Evolutionary conservation across 2,329 filamentous ascomycete genomes (phyloP), one percentile per base, ranked within the genome.

Genomic region (Herpotrichia juniperi): DNA sequence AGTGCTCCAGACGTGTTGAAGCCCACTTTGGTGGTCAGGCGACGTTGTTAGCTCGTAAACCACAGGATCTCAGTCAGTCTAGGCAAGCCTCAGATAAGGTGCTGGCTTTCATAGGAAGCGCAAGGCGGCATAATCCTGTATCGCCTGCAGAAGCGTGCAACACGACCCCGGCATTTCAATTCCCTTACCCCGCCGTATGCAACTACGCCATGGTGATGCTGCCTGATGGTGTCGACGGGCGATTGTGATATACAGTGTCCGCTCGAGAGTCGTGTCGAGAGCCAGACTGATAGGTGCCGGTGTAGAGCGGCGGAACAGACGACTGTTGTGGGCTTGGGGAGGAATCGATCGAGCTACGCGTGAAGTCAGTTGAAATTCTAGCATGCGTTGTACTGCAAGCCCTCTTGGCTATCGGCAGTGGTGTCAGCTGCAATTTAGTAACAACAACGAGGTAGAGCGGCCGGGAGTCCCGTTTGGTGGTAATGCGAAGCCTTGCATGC

Each of bases 31-130:
- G 48, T 32, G 58, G 62, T 71, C 69, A 71, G 54, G 49, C 59
- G 68, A 69, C 60, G 46, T 19, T 34, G 53, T 47, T 50, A 57
- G 55, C 46, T 46, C 51, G 56, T 56, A 57, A 53, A 40, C 34
- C 44, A 46, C 44, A 45, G 58, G 57, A 47, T 51, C 50, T 50
- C 49, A 43, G 46, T 35, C 43, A 52, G 54, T 50, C 50, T 58
- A 56, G 42, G 50, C 53, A 57, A 62, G 55, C 59, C 51, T 57
- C 62, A 66, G 69, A 72, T 72, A 71, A 67, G 69, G 57, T 54
- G 48, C 52, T 55, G 42, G 30, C 57, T 53, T 37, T 55, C 52
- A 54, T 45, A 52, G 48, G 57, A 53, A 43, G 47, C 51, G 49
- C 44, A 56, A 55, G 47, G 58, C 59, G 56, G 65, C 63, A 60